Evolutionary conservation across 441 rosid species (phyloP).

Genomic region (Breynia disticha): DNA sequence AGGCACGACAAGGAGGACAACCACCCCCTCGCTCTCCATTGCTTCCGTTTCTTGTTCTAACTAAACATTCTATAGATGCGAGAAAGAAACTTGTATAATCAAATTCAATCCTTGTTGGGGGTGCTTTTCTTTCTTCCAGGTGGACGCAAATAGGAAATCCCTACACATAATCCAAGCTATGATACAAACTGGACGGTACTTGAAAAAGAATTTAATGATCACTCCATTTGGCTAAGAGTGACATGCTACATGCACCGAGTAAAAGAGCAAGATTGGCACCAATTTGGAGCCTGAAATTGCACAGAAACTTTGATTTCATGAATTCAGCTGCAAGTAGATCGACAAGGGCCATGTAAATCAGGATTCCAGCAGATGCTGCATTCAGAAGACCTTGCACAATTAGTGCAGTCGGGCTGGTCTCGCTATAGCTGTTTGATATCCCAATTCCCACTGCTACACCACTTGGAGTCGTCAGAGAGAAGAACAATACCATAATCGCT

Average conservation of each 20-base stretch:
- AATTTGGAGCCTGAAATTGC: slow-evolving; percentile 27
- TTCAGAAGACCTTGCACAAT: slow-evolving; percentile 42
- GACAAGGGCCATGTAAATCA: slow-evolving; percentile 58
- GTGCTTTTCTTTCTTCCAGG: too few species aligned
- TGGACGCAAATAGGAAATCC: too few species aligned
- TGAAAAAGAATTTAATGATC: background rate
- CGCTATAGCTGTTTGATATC: slow-evolving; percentile 27
- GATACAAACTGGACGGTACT: background rate
- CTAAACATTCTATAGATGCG: too few species aligned
- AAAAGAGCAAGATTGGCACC: slow-evolving; percentile 30
- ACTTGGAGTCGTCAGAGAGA: slow-evolving; percentile 43
- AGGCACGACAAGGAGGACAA: too few species aligned
- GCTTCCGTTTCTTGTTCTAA: too few species aligned
- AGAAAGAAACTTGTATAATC: too few species aligned
- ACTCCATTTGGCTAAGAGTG: slow-evolving; percentile 52
- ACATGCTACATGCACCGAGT: slow-evolving; percentile 43
- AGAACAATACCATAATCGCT: slow-evolving; percentile 38
- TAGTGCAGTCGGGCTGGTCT: slow-evolving; percentile 33
- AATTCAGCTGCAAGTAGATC: slow-evolving; percentile 55
- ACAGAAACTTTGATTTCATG: slow-evolving; percentile 43
- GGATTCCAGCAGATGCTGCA: slow-evolving; percentile 50
- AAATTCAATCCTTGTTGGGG: too few species aligned
- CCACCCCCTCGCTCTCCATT: too few species aligned
- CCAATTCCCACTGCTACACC: slow-evolving; percentile 52
- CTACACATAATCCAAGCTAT: too few species aligned